Conservation (phyloP, 1,139 yeast species). For the Taiozyma onychis region DNA sequence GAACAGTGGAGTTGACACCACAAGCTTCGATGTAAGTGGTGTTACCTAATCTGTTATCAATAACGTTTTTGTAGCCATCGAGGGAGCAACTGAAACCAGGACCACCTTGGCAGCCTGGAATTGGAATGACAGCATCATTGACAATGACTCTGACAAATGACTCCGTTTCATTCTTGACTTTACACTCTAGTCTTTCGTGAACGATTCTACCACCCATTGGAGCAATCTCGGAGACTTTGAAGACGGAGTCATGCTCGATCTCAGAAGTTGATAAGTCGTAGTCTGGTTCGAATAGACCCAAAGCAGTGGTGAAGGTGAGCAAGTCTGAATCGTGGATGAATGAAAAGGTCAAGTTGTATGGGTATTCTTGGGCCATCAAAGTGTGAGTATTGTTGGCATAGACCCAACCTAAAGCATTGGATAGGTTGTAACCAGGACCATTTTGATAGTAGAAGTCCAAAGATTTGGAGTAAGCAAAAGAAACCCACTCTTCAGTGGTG, state of each 20-base stretch:
- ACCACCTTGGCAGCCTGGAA: constrained; percentile 45
- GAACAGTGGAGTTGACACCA: constrained; percentile 20
- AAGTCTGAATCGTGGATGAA: constrained; percentile 61
- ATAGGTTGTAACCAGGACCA: constrained; percentile 48
- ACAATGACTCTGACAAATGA: constrained; percentile 47
- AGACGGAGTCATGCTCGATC: constrained; percentile 37
- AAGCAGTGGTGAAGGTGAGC: constrained; percentile 42
- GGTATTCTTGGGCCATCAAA: constrained; percentile 21
- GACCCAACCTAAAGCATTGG: constrained; percentile 42
- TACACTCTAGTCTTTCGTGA: constrained; percentile 45
- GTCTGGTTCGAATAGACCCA: constrained; percentile 42
- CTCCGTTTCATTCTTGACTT: constrained; percentile 21
- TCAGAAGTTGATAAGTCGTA: constrained; percentile 29
- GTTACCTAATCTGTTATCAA: constrained; percentile 30
- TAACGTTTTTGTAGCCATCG: constrained; percentile 33
- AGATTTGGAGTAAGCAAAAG: constrained; percentile 42
- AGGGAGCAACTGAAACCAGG: constrained; percentile 59
- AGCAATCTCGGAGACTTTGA: constrained; percentile 38
- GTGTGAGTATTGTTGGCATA: constrained; percentile 39
- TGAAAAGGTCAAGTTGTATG: constrained; percentile 29
- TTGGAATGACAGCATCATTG: constrained; percentile 58
- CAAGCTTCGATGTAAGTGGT: constrained; percentile 34
- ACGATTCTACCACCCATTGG: constrained; percentile 57
- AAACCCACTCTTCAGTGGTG: constrained; percentile 48
- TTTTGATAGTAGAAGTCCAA: constrained; percentile 42